A percentile compares a stretch with the other conserved stretches of the same genome.
These are phyloP conservation scores for Coprinellus micaceus DNA, from an alignment of 768 basidiomycete species.

Conservation along the genomic window DNA sequence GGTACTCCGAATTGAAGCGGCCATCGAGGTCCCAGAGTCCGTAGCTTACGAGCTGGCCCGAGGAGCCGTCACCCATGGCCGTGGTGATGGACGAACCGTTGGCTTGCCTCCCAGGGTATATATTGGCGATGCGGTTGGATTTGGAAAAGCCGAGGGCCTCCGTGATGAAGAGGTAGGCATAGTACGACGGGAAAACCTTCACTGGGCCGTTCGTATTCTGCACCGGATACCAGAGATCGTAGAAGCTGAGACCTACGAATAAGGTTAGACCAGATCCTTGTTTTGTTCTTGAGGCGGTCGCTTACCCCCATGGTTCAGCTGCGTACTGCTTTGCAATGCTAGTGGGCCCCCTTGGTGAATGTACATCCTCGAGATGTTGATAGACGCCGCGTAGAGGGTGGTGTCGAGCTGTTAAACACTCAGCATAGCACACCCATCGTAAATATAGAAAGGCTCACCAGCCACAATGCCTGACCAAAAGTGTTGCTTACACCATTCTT, in stretches of 20 bases:
- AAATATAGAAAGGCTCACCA: slow-evolving; percentile 29
- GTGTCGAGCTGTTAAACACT: slow-evolving; percentile 41
- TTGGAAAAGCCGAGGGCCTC: slow-evolving; percentile 45
- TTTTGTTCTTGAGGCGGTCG: neutral
- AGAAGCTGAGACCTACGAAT: slow-evolving; percentile 37
- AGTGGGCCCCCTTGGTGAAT: slow-evolving; percentile 55
- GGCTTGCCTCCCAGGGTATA: slow-evolving; percentile 48
- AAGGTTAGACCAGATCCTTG: neutral
- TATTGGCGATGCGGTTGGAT: slow-evolving; percentile 41
- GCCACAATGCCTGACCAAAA: slow-evolving; percentile 53
- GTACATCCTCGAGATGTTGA: slow-evolving; percentile 51
- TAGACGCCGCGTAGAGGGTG: slow-evolving; percentile 43
- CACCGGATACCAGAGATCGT: slow-evolving; percentile 49
- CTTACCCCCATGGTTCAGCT: slow-evolving; percentile 46
- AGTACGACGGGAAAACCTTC: slow-evolving; percentile 52
- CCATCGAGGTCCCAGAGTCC: slow-evolving; percentile 43
- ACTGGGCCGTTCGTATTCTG: slow-evolving; percentile 45
- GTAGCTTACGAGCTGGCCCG: slow-evolving; percentile 48
- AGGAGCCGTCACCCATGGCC: slow-evolving; percentile 41
- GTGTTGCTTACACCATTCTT: slow-evolving; percentile 49
- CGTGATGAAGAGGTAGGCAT: slow-evolving; percentile 47
- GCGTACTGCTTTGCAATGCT: slow-evolving; percentile 46
- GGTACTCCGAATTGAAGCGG: slow-evolving; percentile 27
- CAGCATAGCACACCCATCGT: too few species aligned
- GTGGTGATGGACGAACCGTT: slow-evolving; percentile 54